Conservation (phyloP, 352 stramenopile species). For the Blastocystis sp. region DNA sequence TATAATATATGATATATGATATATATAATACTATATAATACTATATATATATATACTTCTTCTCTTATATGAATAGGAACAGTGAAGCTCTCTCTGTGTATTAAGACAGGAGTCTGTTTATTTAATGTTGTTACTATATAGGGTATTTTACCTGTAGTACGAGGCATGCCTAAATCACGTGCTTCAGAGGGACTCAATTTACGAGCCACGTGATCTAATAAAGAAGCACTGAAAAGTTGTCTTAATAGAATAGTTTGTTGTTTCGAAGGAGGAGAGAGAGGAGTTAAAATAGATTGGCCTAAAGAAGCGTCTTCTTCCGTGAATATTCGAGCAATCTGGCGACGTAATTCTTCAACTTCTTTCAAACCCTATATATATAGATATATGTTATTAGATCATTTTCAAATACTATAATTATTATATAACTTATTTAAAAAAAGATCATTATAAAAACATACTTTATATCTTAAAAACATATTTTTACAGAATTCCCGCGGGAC, state of each 20-base stretch:
- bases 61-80: slow-evolving; percentile 11
- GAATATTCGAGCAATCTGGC: slow-evolving; percentile 38
- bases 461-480: slow-evolving; percentile 38
- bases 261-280: slow-evolving; percentile 17
- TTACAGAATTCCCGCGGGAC: slow-evolving; percentile 36
- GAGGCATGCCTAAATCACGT: slow-evolving; percentile 7
- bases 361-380: slow-evolving; percentile 26
- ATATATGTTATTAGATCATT: too few relatives aligned
- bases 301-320: slow-evolving; percentile 17
- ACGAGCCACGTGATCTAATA: slow-evolving; percentile 41
- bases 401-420: too few relatives aligned
- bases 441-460: background rate
- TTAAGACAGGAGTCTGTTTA: slow-evolving; percentile 35
- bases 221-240: slow-evolving; percentile 38
- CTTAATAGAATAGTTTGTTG: slow-evolving; percentile 11
- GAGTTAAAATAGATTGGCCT: slow-evolving; percentile 5
- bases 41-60: background rate
- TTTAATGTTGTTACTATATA: slow-evolving; percentile 39
- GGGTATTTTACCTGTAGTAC: slow-evolving; percentile 31
- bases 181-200: slow-evolving; percentile 38
- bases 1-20: background rate
- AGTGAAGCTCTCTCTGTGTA: slow-evolving; percentile 39
- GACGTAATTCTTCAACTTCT: slow-evolving; percentile 40
- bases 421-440: too few relatives aligned
- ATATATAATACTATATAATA: slow-evolving; percentile 35